Percentiles rank a stretch among this genome's conserved stretches.
These are phyloP conservation scores for Chenopodium suecicum DNA, from an alignment of 148 eudicot species.

Conservation along the genomic window DNA sequence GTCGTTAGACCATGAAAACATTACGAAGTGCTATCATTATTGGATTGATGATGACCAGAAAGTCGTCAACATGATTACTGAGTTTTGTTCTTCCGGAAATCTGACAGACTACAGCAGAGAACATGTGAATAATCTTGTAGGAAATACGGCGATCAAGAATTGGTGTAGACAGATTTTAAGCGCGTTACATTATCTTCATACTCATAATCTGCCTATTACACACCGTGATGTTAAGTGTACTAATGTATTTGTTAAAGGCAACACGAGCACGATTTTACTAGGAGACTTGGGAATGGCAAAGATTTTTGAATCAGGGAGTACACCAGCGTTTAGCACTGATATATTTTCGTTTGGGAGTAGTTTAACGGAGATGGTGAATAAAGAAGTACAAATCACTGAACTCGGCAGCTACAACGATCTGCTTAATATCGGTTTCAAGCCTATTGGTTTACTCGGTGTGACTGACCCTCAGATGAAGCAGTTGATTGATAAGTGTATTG, in stretches of 20 bases:
- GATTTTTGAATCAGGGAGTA: too few relatives aligned
- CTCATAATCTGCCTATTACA: not conserved
- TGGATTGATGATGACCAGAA: not conserved
- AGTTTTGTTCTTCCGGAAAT: not conserved
- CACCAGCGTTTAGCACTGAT: not conserved
- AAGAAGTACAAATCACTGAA: not conserved
- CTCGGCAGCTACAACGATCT: too few relatives aligned
- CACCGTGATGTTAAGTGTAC: not conserved
- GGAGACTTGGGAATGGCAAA: not conserved
- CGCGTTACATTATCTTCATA: not conserved
- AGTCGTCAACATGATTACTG: not conserved
- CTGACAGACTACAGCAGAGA: not conserved
- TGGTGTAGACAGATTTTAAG: not conserved
- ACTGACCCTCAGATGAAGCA: not conserved
- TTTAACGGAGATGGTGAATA: not conserved
- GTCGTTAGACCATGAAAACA: constrained; percentile 14
- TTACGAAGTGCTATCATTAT: not conserved
- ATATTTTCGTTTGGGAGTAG: not conserved
- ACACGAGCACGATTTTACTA: not conserved
- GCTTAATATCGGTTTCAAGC: too few relatives aligned
- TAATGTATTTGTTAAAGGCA: not conserved
- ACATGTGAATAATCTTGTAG: not conserved
- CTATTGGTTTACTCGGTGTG: not conserved
- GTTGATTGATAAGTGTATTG: not conserved
- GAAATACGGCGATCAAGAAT: not conserved